Percentiles rank a stretch among this genome's conserved stretches.
Conservation (phyloP, 2,329 filamentous ascomycete species). For the Lasiodiplodia citricola region DNA sequence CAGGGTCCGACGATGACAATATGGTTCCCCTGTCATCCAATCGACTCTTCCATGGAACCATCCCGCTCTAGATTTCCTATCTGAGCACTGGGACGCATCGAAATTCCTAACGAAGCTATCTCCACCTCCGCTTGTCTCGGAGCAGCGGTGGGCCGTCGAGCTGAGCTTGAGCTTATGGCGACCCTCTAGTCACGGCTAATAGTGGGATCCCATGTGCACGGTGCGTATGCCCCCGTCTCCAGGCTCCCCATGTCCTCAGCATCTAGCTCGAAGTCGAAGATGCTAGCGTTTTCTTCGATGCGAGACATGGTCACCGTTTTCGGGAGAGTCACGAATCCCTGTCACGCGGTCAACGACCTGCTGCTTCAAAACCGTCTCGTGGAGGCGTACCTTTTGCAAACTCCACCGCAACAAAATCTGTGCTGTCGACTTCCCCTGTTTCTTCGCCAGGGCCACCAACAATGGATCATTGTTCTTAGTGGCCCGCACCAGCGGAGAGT, state of each 20-base stretch:
- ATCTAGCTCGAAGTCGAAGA: conserved; percentile 66
- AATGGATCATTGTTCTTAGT: conserved; percentile 59
- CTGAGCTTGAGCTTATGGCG: not conserved
- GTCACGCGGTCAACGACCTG: not conserved
- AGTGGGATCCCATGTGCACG: conserved; percentile 65
- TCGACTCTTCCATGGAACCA: not conserved
- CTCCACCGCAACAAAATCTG: conserved; percentile 65
- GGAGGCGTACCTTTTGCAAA: conserved; percentile 56
- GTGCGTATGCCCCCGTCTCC: conserved; percentile 60
- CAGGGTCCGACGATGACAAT: not conserved
- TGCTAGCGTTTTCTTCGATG: conserved; percentile 64
- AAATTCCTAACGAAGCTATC: not conserved
- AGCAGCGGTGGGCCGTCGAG: not conserved
- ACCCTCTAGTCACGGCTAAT: conserved; percentile 39
- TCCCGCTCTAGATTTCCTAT: not conserved
- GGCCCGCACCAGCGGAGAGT: conserved; percentile 52
- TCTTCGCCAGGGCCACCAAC: conserved; percentile 57
- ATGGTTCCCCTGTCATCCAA: not conserved
- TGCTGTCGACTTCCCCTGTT: conserved; percentile 62
- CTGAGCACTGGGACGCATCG: not conserved
- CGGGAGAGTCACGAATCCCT: conserved; percentile 67
- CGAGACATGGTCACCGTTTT: conserved; percentile 65
- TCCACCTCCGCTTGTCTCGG: not conserved
- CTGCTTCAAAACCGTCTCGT: not conserved
- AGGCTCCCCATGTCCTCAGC: conserved; percentile 64